phyloP scores from a whole-genome alignment of 805 yeast genomes.

The Kodamaea leandrae region DNA sequence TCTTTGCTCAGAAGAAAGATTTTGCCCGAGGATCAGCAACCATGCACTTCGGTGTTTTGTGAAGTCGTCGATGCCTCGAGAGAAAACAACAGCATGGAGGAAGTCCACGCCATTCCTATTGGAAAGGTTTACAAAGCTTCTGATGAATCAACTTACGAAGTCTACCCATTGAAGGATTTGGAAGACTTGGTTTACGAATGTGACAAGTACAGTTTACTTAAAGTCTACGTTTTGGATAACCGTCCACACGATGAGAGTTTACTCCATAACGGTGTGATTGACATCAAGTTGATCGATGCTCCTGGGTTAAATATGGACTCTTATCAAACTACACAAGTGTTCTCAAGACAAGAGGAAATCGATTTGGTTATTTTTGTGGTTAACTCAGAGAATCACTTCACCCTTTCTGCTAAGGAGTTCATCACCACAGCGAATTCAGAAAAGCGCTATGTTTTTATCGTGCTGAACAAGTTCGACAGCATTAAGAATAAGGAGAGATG shows the following conservation, averaged over 20 bases:
- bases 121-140: slow-evolving; percentile 48
- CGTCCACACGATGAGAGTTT: slow-evolving; percentile 67
- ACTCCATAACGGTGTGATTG: slow-evolving; percentile 85
- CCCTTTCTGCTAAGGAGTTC: slow-evolving; percentile 91
- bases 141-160: slow-evolving; percentile 66
- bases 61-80: slow-evolving; percentile 80
- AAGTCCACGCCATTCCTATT: slow-evolving; percentile 85
- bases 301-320: slow-evolving; percentile 96
- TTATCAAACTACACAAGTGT: slow-evolving; percentile 90
- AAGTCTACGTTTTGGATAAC: slow-evolving; percentile 77
- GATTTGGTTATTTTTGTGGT: slow-evolving; percentile 96
- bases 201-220: slow-evolving; percentile 68
- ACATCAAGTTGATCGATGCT: slow-evolving; percentile 90
- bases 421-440: slow-evolving; percentile 88
- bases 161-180: slow-evolving; percentile 52
- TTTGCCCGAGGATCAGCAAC: slow-evolving; percentile 95
- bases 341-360: slow-evolving; percentile 94
- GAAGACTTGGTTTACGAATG: slow-evolving; percentile 70
- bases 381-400: slow-evolving; percentile 93
- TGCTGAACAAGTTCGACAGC: slow-evolving; percentile 87
- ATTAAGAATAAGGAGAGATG: slow-evolving; percentile 82
- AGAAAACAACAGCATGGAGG: slow-evolving; percentile 73
- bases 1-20: slow-evolving; percentile 74
- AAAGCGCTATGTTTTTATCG: slow-evolving; percentile 88
- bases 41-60: slow-evolving; percentile 94